Base-by-base conservation (phyloP, 176 grass and related monocot genomes). In the Ensete ventricosum region DNA sequence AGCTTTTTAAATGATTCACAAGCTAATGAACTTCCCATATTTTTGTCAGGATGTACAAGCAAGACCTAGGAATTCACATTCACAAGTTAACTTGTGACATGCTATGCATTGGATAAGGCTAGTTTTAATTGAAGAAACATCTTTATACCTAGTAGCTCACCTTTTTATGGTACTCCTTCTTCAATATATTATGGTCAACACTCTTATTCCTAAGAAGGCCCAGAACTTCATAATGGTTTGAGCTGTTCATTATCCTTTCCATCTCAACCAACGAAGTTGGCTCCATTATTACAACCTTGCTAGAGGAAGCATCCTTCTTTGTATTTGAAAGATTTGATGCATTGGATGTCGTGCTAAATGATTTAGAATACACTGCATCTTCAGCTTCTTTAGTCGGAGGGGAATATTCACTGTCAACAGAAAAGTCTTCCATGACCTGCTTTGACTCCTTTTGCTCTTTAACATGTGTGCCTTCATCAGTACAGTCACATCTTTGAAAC, bases 11-110 rank as follows among this genome's bases (percentile, higher is more conserved):
- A 99, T 81, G 96, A 95, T 64, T 95, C 91, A 72, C 86, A 91
- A 64, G 91, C 88, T 77, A 85, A 87, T 49, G 79, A 68, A 80
- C 85, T 89, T 50, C 91, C 91, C 84, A 87, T 91, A 76, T 99
- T 99, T 85, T 99, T 99, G 84, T 99, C 96, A 75, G 96, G 96
- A 84, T 99, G 96, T 55, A 99, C 96, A 89, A 99, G 86, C 50
- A 91, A 67, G 60, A 89, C 84, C 96, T 99, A 88, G 68, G 87
- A 11, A 83, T 73, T 72, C 23, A 87, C 69, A 85, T 68, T 80
- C 72, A 71, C 71, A 80, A 69, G 55, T 62, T 60, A 12, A 57
- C 16, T 76, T 62, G n/a, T 73, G 14, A 57, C 51, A 52, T 43
- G 23, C 22, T 70, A 55, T 65, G 29, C 16, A 70, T 20, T 17